These are phyloP conservation scores for Talaromyces verruculosus DNA, from an alignment of 2,329 filamentous ascomycete genomes.

Conservation along the genomic window DNA sequence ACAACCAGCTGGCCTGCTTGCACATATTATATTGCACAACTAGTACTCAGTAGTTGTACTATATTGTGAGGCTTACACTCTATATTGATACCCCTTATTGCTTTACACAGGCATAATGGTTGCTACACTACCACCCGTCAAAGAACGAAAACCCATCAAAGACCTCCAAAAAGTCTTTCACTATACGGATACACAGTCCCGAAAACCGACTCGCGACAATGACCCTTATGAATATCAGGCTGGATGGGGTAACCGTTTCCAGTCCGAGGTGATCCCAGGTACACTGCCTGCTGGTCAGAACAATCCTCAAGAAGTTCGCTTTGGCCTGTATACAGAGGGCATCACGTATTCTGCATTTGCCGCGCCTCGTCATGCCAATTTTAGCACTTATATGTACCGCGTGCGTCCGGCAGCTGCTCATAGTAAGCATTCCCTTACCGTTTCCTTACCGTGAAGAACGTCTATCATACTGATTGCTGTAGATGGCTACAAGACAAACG, in stretches of 20 bases:
- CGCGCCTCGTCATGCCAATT: constrained; percentile 30
- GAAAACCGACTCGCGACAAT: constrained; percentile 32
- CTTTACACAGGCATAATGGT: background rate
- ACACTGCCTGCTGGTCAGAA: constrained; percentile 35
- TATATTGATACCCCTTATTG: background rate
- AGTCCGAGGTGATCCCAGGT: constrained; percentile 36
- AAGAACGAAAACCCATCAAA: constrained; percentile 27
- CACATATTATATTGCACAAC: background rate
- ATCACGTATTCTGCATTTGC: constrained; percentile 33
- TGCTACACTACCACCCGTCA: constrained; percentile 31
- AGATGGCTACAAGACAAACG: constrained; percentile 42
- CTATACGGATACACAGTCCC: constrained; percentile 32
- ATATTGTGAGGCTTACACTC: background rate
- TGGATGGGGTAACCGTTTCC: constrained; percentile 34
- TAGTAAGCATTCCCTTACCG: constrained; percentile 22
- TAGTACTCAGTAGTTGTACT: background rate
- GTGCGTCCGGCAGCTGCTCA: constrained; percentile 31
- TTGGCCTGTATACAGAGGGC: constrained; percentile 35
- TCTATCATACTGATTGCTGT: background rate
- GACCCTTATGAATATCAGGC: constrained; percentile 34
- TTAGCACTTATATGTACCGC: constrained; percentile 33
- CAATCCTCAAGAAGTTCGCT: constrained; percentile 34
- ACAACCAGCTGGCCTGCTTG: background rate
- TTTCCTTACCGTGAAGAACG: background rate
- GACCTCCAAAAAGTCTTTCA: constrained; percentile 34